phyloP scores from a whole-genome alignment of 768 basidiomycete species.

The Hirschioporus abietinus region DNA sequence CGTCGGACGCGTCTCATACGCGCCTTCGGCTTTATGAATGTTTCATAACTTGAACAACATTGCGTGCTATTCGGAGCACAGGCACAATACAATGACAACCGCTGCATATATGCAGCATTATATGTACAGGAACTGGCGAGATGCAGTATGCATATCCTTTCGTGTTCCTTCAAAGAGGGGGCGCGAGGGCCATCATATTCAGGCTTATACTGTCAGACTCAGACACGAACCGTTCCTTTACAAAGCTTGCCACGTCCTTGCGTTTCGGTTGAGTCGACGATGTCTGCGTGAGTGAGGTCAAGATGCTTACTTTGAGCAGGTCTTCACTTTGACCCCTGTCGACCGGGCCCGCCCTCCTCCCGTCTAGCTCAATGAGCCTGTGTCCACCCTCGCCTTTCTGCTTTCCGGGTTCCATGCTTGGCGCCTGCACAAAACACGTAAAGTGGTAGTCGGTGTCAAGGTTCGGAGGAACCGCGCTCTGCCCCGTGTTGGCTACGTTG shows the following conservation, averaged over 20 bases:
- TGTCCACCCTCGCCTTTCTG: slow-evolving; percentile 12
- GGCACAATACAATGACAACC: too few relatives aligned
- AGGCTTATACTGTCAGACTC: slow-evolving; percentile 52
- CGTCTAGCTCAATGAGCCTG: slow-evolving; percentile 81
- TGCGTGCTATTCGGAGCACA: too few relatives aligned
- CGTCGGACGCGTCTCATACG: too few relatives aligned
- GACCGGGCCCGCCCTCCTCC: slow-evolving; percentile 69
- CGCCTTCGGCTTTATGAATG: too few relatives aligned
- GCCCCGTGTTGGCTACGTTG: slow-evolving; percentile 62
- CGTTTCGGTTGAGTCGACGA: background rate
- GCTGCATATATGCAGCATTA: too few relatives aligned
- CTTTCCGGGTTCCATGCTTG: slow-evolving; percentile 30
- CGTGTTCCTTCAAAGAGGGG: slow-evolving; percentile 7
- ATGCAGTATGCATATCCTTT: background rate
- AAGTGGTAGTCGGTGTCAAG: slow-evolving; percentile 80
- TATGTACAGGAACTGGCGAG: background rate
- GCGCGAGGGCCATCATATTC: slow-evolving; percentile 59
- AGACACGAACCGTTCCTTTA: slow-evolving; percentile 56
- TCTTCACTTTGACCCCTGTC: slow-evolving; percentile 65
- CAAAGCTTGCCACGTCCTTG: slow-evolving; percentile 61
- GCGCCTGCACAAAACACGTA: slow-evolving; percentile 77
- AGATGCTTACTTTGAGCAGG: slow-evolving; percentile 45
- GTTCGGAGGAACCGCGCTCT: slow-evolving; percentile 58
- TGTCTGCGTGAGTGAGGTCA: background rate
- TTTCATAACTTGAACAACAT: too few relatives aligned